Evolutionary conservation across 2,329 filamentous ascomycete genomes (phyloP).

Genomic region (Clarireedia hainanense): DNA sequence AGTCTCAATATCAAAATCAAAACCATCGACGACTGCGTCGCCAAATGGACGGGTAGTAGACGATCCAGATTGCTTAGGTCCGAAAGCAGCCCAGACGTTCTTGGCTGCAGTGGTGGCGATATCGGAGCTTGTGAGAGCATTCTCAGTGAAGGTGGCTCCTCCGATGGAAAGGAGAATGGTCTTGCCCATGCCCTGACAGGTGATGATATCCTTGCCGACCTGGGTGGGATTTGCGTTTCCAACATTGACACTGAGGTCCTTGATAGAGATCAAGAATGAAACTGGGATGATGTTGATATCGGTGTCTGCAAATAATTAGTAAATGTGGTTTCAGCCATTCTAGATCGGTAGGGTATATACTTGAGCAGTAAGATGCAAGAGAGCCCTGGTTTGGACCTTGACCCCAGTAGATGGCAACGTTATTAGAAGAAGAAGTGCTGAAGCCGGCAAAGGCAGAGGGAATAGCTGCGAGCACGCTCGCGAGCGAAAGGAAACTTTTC

Average conservation of each 20-base stretch:
- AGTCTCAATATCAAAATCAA: slow-evolving; percentile 54
- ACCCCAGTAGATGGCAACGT: slow-evolving; percentile 61
- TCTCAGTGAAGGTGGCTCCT: slow-evolving; percentile 61
- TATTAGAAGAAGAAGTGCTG: slow-evolving; percentile 36
- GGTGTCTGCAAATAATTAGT: background rate
- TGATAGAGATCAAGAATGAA: slow-evolving; percentile 3
- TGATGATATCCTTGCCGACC: slow-evolving; percentile 8
- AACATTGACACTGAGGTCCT: slow-evolving; percentile 5
- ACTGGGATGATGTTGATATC: slow-evolving; percentile 2
- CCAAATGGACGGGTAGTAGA: slow-evolving; percentile 58
- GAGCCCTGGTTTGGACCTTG: slow-evolving; percentile 6
- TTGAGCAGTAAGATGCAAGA: slow-evolving; percentile 9
- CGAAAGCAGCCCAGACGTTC: slow-evolving; percentile 64
- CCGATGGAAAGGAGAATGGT: slow-evolving; percentile 67
- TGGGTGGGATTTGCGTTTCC: slow-evolving; percentile 3
- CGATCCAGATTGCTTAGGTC: slow-evolving; percentile 39
- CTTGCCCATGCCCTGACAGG: slow-evolving; percentile 37
- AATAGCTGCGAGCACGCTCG: slow-evolving; percentile 14
- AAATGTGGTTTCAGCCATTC: background rate
- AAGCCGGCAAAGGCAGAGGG: slow-evolving; percentile 33
- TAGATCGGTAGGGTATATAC: background rate
- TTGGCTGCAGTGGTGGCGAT: slow-evolving; percentile 50
- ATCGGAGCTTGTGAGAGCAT: slow-evolving; percentile 47
- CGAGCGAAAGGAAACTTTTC: slow-evolving; percentile 4
- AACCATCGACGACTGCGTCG: slow-evolving; percentile 58